phyloP scores from a whole-genome alignment of 225 moss, liverwort and hornwort genomes.

The Antitrichia curtipendula region DNA sequence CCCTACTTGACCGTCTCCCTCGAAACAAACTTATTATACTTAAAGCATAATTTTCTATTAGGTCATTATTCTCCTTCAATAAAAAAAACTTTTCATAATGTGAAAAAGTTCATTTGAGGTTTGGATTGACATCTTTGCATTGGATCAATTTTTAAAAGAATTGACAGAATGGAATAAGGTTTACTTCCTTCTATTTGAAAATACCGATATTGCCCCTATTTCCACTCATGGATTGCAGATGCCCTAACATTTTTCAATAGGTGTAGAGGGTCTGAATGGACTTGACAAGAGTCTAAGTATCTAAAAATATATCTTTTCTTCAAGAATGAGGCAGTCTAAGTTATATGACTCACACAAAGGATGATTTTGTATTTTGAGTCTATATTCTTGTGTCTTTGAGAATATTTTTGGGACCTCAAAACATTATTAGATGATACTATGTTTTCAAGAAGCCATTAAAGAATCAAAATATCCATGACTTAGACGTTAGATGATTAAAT shows the following conservation, averaged over 20 bases:
- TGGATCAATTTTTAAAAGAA: too few relatives aligned
- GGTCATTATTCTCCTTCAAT: too few relatives aligned
- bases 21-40: too few relatives aligned
- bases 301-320: too few relatives aligned
- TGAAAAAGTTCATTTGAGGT: not conserved
- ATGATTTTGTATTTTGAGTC: not conserved
- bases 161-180: too few relatives aligned
- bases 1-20: too few relatives aligned
- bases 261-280: too few relatives aligned
- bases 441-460: not conserved
- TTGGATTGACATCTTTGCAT: rapidly evolving
- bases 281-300: not conserved
- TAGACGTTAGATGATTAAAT: not conserved
- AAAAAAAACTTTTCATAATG: too few relatives aligned
- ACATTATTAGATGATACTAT: not conserved
- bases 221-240: too few relatives aligned
- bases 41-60: too few relatives aligned
- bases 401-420: not conserved
- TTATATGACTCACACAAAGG: not conserved
- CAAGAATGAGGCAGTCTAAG: not conserved
- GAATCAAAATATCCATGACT: not conserved
- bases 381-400: not conserved
- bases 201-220: too few relatives aligned
- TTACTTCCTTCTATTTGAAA: not conserved
- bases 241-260: too few relatives aligned